A percentile compares a stretch with the other conserved stretches of the same genome.
phyloP scores from a whole-genome alignment of 129 eudicot genomes.

The Silybum marianum region DNA sequence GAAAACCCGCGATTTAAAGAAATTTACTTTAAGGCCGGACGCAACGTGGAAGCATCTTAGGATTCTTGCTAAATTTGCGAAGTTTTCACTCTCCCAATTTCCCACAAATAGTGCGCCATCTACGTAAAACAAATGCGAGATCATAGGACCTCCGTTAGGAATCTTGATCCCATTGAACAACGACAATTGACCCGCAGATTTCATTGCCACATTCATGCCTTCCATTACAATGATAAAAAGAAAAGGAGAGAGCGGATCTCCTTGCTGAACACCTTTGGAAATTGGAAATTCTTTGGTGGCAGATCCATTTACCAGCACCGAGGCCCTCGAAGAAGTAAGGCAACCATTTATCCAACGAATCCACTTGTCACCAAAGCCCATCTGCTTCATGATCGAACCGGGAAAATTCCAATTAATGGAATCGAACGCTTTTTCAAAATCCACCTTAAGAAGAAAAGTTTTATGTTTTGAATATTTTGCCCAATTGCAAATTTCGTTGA shows the following conservation, averaged over 20 bases:
- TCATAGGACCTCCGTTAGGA: background rate
- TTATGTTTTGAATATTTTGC: too few species aligned
- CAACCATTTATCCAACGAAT: background rate
- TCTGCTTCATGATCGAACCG: too few species aligned
- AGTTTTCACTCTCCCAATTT: background rate
- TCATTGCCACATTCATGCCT: too few species aligned
- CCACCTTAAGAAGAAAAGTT: too few species aligned
- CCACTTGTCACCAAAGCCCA: too few species aligned
- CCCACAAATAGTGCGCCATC: background rate
- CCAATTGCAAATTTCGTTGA: too few species aligned
- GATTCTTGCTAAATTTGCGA: background rate
- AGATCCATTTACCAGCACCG: background rate
- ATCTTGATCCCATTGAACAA: background rate
- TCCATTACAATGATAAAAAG: too few species aligned
- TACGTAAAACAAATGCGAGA: background rate
- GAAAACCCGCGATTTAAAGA: background rate
- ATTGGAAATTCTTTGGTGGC: background rate
- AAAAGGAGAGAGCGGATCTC: too few species aligned
- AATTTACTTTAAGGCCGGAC: background rate
- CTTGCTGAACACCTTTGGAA: background rate
- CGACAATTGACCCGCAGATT: background rate
- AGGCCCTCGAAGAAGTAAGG: background rate
- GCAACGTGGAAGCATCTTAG: background rate
- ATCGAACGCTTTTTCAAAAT: too few species aligned
- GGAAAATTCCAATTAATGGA: too few species aligned